Percentiles rank a stretch among this genome's conserved stretches.
These are phyloP conservation scores for Candida ortonii DNA, from an alignment of 805 yeast genomes.

Conservation along the genomic window DNA sequence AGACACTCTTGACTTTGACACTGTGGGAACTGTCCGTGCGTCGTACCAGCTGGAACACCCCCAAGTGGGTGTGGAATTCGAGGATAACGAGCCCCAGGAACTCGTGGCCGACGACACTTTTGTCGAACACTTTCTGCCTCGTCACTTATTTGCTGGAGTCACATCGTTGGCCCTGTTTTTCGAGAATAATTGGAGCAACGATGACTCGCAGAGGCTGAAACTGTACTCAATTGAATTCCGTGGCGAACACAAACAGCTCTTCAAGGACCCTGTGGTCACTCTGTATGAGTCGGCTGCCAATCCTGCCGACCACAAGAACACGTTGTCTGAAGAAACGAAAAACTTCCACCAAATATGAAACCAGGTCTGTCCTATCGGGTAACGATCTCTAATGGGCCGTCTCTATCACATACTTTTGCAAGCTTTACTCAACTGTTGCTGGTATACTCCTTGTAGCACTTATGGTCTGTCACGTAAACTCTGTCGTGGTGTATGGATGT, in stretches of 20 bases:
- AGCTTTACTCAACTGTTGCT: no score
- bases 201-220: conserved; percentile 55
- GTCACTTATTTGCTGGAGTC: conserved; percentile 70
- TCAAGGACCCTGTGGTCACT: conserved; percentile 69
- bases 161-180: conserved; percentile 66
- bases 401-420: no score
- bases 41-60: conserved; percentile 62
- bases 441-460: no score
- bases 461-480: no score
- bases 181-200: conserved; percentile 61
- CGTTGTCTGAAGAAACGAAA: conserved; percentile 24
- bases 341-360: conserved; percentile 16
- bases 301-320: conserved; percentile 75
- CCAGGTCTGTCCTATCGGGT: no score
- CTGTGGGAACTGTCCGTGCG: conserved; percentile 46
- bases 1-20: conserved; percentile 69
- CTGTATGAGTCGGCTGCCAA: conserved; percentile 90
- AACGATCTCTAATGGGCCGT: no score
- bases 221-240: conserved; percentile 74
- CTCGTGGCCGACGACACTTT: conserved; percentile 50
- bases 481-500: not conserved
- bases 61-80: conserved; percentile 47
- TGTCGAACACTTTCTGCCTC: conserved; percentile 79
- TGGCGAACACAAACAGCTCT: conserved; percentile 60
- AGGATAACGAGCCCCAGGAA: conserved; percentile 21